These are phyloP conservation scores for Aspergillus brasiliensis DNA, from an alignment of 2,329 filamentous ascomycete species.

Conservation along the genomic window DNA sequence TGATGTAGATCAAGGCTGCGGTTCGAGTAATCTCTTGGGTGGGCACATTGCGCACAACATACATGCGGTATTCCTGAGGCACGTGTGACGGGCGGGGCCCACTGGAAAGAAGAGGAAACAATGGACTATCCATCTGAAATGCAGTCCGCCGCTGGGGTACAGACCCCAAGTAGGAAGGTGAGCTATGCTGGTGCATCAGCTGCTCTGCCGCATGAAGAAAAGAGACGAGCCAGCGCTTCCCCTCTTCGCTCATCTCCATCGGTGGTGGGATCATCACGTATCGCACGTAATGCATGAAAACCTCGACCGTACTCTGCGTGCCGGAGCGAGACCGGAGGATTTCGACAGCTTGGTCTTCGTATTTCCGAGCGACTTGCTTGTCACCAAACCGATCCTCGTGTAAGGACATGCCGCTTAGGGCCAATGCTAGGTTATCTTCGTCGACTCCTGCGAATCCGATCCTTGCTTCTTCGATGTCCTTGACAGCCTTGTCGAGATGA, in stretches of 20 bases:
- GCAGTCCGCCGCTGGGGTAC: slow-evolving; percentile 32
- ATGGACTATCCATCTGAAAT: slow-evolving; percentile 41
- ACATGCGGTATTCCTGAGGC: slow-evolving; percentile 37
- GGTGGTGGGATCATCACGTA: slow-evolving; percentile 34
- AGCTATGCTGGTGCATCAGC: slow-evolving; percentile 35
- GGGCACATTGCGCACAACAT: slow-evolving; percentile 36
- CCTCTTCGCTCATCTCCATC: slow-evolving; percentile 18
- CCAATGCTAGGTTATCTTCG: slow-evolving; percentile 35
- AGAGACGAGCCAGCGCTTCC: slow-evolving; percentile 32
- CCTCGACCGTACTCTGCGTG: slow-evolving; percentile 25
- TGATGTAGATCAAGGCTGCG: slow-evolving; percentile 43
- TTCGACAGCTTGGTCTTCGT: slow-evolving; percentile 35
- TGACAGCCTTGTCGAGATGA: slow-evolving; percentile 30
- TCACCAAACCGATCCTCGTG: slow-evolving; percentile 44
- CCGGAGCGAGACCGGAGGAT: slow-evolving; percentile 34
- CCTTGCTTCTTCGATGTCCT: slow-evolving; percentile 32
- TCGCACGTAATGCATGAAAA: slow-evolving; percentile 39
- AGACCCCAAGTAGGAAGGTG: slow-evolving; percentile 27
- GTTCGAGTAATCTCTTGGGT: slow-evolving; percentile 41
- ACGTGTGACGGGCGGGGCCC: slow-evolving; percentile 44
- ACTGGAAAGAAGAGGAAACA: slow-evolving; percentile 45
- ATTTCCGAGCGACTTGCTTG: slow-evolving; percentile 28
- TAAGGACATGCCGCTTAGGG: slow-evolving; percentile 39
- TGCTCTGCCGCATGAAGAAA: slow-evolving; percentile 41
- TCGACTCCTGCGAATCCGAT: slow-evolving; percentile 24